A percentile compares a stretch with the other conserved stretches of the same genome.
These are phyloP conservation scores for Claviceps sp. DNA, from an alignment of 2,329 filamentous ascomycete genomes.

Conservation along the genomic window DNA sequence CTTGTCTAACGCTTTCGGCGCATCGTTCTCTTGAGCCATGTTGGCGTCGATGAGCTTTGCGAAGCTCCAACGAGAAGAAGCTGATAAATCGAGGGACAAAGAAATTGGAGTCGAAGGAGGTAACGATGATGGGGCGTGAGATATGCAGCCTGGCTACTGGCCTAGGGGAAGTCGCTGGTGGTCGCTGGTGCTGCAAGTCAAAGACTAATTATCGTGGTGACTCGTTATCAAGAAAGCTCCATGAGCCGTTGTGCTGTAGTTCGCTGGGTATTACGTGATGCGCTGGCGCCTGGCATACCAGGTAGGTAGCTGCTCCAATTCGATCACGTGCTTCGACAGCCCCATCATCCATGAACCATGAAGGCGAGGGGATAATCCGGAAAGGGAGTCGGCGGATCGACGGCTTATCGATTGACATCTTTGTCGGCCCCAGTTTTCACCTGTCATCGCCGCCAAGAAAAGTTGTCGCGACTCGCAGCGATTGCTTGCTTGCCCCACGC, in stretches of 20 bases:
- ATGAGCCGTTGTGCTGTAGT: slow-evolving; percentile 15
- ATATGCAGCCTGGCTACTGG: neutral
- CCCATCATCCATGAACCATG: neutral
- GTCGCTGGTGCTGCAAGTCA: neutral
- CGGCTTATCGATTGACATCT: slow-evolving; percentile 19
- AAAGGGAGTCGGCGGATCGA: neutral
- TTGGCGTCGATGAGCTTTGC: slow-evolving; percentile 23
- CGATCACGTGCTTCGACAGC: slow-evolving; percentile 17
- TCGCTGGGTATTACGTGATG: slow-evolving; percentile 33
- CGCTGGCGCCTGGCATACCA: slow-evolving; percentile 25
- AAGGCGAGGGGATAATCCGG: neutral
- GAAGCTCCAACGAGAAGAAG: slow-evolving; percentile 11
- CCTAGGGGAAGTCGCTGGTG: neutral
- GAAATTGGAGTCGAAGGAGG: slow-evolving; percentile 5
- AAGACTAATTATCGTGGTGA: slow-evolving; percentile 14
- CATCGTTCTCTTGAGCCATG: slow-evolving; percentile 92
- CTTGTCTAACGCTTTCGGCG: slow-evolving; percentile 76
- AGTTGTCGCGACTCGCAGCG: neutral
- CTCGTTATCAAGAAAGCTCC: slow-evolving; percentile 22
- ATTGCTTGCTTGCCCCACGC: neutral
- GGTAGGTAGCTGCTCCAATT: slow-evolving; percentile 12
- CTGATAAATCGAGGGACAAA: neutral
- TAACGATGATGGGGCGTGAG: neutral
- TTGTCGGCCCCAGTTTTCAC: slow-evolving; percentile 15
- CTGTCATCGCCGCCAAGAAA: slow-evolving; percentile 8